Percentiles rank a stretch among this genome's conserved stretches.
Conservation (phyloP, 2,329 filamentous ascomycete genomes). For the Fusarium nodosum region DNA sequence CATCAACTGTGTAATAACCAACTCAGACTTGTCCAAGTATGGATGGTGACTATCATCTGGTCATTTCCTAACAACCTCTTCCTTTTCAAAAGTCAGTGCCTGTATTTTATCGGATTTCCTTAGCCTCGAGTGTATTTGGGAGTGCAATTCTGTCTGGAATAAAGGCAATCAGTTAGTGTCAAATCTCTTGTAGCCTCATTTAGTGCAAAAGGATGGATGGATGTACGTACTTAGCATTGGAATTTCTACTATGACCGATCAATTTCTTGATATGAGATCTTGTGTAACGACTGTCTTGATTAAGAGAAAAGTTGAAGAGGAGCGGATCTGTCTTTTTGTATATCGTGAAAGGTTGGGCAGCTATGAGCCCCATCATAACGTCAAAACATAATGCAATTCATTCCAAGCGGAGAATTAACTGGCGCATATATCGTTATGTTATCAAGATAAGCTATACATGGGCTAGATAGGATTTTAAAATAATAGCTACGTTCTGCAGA, state of each 20-base stretch:
- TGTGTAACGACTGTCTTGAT: not conserved
- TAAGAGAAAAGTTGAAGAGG: not conserved
- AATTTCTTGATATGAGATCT: not conserved
- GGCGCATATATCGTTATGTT: not conserved
- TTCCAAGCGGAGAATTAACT: not conserved
- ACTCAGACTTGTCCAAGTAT: conserved; percentile 4
- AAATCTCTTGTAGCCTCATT: not conserved
- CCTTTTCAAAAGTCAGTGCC: not conserved
- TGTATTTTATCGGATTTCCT: not conserved
- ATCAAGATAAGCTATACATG: not conserved
- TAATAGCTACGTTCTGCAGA: no score
- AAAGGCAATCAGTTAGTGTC: not conserved
- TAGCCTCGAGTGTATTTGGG: not conserved
- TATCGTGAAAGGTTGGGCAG: not conserved
- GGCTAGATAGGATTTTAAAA: not conserved
- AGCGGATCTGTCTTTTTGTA: conserved; percentile 29
- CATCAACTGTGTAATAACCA: conserved; percentile 31
- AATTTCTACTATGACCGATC: not conserved
- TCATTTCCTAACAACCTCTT: not conserved
- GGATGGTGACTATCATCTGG: not conserved
- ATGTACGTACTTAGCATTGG: not conserved
- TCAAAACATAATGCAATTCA: conserved; percentile 42
- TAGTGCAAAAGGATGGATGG: not conserved
- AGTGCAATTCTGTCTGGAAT: not conserved
- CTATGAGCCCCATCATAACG: conserved; percentile 37